Percentiles rank a stretch among this genome's conserved stretches.
Conservation (phyloP, 2,329 filamentous ascomycete species). For the Clonostachys solani region DNA sequence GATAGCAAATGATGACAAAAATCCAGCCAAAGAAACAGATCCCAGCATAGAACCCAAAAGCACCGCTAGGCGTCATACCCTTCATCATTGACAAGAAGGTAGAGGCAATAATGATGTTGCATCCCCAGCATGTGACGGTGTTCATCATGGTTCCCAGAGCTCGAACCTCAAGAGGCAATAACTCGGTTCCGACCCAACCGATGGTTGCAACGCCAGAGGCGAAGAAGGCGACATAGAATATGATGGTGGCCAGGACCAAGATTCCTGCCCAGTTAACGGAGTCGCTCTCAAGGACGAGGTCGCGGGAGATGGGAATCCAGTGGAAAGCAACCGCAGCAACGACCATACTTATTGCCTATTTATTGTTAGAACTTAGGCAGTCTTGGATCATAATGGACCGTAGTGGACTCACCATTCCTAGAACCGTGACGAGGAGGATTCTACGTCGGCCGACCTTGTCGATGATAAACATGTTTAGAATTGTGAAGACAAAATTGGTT, state of each 20-base stretch:
- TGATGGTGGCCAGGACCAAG: slow-evolving; percentile 29
- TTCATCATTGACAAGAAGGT: slow-evolving; percentile 44
- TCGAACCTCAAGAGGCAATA: slow-evolving; percentile 42
- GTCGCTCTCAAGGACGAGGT: slow-evolving; percentile 28
- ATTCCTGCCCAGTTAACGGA: slow-evolving; percentile 6
- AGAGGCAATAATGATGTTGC: slow-evolving; percentile 43
- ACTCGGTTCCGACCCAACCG: slow-evolving; percentile 40
- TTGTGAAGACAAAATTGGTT: slow-evolving; percentile 44
- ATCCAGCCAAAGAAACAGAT: slow-evolving; percentile 37
- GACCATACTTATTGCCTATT: slow-evolving; percentile 25
- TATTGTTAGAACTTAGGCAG: background rate
- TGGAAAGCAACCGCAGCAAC: slow-evolving; percentile 28
- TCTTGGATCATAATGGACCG: background rate
- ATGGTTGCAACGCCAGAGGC: slow-evolving; percentile 37
- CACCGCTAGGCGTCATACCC: slow-evolving; percentile 39
- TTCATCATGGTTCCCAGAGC: slow-evolving; percentile 42
- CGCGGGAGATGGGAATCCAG: slow-evolving; percentile 38
- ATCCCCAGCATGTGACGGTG: slow-evolving; percentile 39
- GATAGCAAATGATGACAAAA: slow-evolving; percentile 44
- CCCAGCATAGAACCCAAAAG: slow-evolving; percentile 46
- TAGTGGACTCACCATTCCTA: slow-evolving; percentile 32
- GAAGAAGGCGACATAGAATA: slow-evolving; percentile 32
- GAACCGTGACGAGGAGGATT: slow-evolving; percentile 35
- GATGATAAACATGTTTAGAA: slow-evolving; percentile 39
- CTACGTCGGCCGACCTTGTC: slow-evolving; percentile 38